These are phyloP conservation scores for Coprinellus micaceus DNA, from an alignment of 768 basidiomycete species.

Conservation along the genomic window DNA sequence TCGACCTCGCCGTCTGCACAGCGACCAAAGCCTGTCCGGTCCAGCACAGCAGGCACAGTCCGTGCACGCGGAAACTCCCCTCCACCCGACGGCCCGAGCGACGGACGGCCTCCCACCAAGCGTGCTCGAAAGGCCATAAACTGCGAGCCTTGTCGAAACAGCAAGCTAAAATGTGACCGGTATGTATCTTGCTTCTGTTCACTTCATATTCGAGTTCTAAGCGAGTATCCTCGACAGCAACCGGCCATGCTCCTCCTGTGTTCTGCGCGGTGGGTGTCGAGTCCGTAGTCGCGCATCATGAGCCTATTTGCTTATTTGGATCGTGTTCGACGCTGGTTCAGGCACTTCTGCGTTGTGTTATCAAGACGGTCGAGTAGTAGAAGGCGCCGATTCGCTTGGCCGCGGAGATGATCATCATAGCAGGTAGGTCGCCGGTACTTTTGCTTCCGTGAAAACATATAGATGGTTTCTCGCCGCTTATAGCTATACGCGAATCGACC, in stretches of 20 bases:
- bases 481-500: slow-evolving; percentile 52
- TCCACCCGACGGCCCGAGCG: slow-evolving; percentile 40
- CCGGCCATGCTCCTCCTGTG: slow-evolving; percentile 86
- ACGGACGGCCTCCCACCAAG: slow-evolving; percentile 70
- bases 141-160: slow-evolving; percentile 83
- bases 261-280: slow-evolving; percentile 60
- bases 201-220: slow-evolving; percentile 7
- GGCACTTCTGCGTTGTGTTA: slow-evolving; percentile 81
- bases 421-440: slow-evolving; percentile 29
- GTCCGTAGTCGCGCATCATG: not conserved
- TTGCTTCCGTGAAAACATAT: slow-evolving; percentile 11
- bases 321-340: slow-evolving; percentile 27
- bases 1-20: slow-evolving; percentile 34
- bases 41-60: slow-evolving; percentile 39
- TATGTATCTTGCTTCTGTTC: slow-evolving; percentile 24
- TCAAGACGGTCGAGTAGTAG: slow-evolving; percentile 67
- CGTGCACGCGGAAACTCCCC: slow-evolving; percentile 49
- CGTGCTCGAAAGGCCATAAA: slow-evolving; percentile 85
- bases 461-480: slow-evolving; percentile 16
- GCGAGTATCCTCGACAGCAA: slow-evolving; percentile 44
- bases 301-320: slow-evolving; percentile 20
- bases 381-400: slow-evolving; percentile 43
- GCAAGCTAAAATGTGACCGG: slow-evolving; percentile 90
- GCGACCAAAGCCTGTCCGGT: slow-evolving; percentile 40
- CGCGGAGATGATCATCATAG: slow-evolving; percentile 64